phyloP scores from a whole-genome alignment of 2,329 filamentous ascomycete species.

The Phaeosphaeriaceae sp. region DNA sequence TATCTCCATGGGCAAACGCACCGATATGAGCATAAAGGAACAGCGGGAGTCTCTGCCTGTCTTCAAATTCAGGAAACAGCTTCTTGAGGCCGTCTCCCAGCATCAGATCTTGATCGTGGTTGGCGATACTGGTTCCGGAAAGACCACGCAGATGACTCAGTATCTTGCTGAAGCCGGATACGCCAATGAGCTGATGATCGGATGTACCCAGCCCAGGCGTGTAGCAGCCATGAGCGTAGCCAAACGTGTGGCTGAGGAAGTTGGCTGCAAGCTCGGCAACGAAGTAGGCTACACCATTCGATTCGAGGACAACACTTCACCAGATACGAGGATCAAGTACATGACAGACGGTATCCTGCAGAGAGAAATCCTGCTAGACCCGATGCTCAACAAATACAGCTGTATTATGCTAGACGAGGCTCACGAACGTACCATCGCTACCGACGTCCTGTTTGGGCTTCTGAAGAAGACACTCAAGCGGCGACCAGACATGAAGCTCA shows the following conservation, averaged over 20 bases:
- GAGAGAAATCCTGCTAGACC: slow-evolving; percentile 95
- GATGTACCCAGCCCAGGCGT: slow-evolving; percentile 95
- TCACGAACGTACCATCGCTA: slow-evolving; percentile 95
- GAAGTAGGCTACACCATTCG: slow-evolving; percentile 99
- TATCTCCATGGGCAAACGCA: slow-evolving; percentile 83
- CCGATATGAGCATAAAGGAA: slow-evolving; percentile 91
- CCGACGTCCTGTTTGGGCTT: slow-evolving; percentile 96
- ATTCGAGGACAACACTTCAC: slow-evolving; percentile 93
- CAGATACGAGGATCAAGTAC: slow-evolving; percentile 94
- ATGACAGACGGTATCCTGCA: slow-evolving; percentile 99
- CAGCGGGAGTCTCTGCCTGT: slow-evolving; percentile 91
- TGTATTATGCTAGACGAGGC: slow-evolving; percentile 99
- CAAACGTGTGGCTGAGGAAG: slow-evolving; percentile 95
- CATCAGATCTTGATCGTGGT: slow-evolving; percentile 96
- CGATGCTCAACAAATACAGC: slow-evolving; percentile 89
- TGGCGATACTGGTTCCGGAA: slow-evolving; percentile 95
- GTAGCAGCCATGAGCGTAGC: slow-evolving; percentile 99
- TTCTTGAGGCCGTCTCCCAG: slow-evolving; percentile 84
- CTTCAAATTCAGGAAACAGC: slow-evolving; percentile 83
- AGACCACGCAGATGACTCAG: slow-evolving; percentile 95
- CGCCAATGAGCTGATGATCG: slow-evolving; percentile 85
- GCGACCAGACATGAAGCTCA: slow-evolving; percentile 91
- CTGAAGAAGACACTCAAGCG: slow-evolving; percentile 87
- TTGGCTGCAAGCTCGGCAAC: slow-evolving; percentile 90
- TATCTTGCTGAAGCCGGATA: slow-evolving; percentile 94